Evolutionary conservation across 2,329 filamentous ascomycete species (phyloP), one percentile per base, ranked within the genome.

Genomic region (Arthrobotrys megalospora): DNA sequence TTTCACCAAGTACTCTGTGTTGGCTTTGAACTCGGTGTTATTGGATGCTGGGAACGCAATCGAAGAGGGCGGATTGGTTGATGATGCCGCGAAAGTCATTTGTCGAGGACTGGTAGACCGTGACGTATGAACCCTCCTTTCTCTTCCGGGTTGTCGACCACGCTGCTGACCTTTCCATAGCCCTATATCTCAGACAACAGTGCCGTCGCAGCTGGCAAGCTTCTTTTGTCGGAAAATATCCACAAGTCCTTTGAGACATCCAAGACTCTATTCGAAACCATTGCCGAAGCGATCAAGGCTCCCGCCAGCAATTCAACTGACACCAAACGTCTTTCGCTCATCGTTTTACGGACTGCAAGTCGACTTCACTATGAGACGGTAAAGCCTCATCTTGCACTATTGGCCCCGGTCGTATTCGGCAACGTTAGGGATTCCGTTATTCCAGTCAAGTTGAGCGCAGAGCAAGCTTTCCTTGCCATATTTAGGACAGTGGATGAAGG

Each of bases 401-500:
- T 99, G n/a, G 91, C 93, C 1, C 91, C 91, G 0, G 90, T 94
- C 0, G 89, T 98, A 52, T 99, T 99, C 84, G 90, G 92, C 48
- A 92, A 92, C 66, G 96, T 99, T 32, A 90, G 96, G 75, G 96
- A 99, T 84, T 88, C 90, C 8, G 91, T 98, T 5, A 98, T 99
- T 80, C 96, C 96, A 0, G 91, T 99, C 83, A 99, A 99, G 85
- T 88, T 99, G 32, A 92, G 95, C 0, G 95, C 96, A 1, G 96
- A 99, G 85, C 95, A 94, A 11, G 94, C 95, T 0, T 98, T 99
- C 85, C 88, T 99, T 69, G 90, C 93, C 62, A 88, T 98, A 3
- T 98, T 99, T 86, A 90, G 90, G 50, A 94, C 98, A 0, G 93
- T 94, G 0, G 93, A 97, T 52, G 91, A 94, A 80, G 96, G 97